These are phyloP conservation scores for Tricholoma saponaceum DNA, from an alignment of 768 basidiomycete genomes.

Conservation along the genomic window DNA sequence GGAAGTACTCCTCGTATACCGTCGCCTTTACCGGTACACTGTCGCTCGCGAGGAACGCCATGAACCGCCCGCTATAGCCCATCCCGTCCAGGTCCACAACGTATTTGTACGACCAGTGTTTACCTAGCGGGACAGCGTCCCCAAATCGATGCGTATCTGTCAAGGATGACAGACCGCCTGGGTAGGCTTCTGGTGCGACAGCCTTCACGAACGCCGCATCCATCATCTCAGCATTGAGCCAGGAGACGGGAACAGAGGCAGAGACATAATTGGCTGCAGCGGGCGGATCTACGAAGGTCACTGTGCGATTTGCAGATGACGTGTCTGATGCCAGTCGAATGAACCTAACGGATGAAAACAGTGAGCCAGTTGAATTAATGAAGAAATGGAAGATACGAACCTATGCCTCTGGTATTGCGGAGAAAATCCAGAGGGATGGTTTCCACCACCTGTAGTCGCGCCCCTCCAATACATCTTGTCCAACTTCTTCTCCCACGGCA, in stretches of 20 bases:
- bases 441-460: slow-evolving; percentile 93
- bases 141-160: slow-evolving; percentile 63
- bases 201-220: slow-evolving; percentile 83
- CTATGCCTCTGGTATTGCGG: slow-evolving; percentile 85
- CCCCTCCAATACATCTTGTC: slow-evolving; percentile 93
- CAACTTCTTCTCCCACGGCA: slow-evolving; percentile 85
- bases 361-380: slow-evolving; percentile 9
- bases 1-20: slow-evolving; percentile 88
- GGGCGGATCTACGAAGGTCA: slow-evolving; percentile 69
- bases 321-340: slow-evolving; percentile 72
- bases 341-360: slow-evolving; percentile 35
- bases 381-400: slow-evolving; percentile 27
- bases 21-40: slow-evolving; percentile 89
- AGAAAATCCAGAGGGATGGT: slow-evolving; percentile 78
- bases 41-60: slow-evolving; percentile 81
- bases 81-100: slow-evolving; percentile 91
- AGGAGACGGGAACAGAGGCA: slow-evolving; percentile 50
- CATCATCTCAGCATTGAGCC: slow-evolving; percentile 78
- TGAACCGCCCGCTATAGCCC: slow-evolving; percentile 90
- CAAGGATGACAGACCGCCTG: slow-evolving; percentile 68
- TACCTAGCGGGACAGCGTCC: slow-evolving; percentile 74
- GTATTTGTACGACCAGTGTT: slow-evolving; percentile 93
- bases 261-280: slow-evolving; percentile 55
- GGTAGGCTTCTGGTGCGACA: slow-evolving; percentile 66
- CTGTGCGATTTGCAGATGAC: slow-evolving; percentile 49